Evolutionary conservation across 768 basidiomycete genomes (phyloP).

Genomic region (Roridomyces roridus): DNA sequence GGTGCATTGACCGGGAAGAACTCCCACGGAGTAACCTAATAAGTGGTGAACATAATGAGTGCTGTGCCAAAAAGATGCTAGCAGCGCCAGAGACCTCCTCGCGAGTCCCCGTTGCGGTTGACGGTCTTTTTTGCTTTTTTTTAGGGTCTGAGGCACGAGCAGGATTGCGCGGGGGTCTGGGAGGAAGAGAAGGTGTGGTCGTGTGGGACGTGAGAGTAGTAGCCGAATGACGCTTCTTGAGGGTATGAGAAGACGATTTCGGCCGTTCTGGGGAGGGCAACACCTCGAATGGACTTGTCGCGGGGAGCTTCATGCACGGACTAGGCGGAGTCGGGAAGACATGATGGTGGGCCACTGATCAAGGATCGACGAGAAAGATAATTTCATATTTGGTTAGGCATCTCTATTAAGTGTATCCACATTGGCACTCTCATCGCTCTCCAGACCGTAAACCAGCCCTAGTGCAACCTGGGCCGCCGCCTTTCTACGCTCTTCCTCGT

Average conservation of each 20-base stretch:
- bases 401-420: too few species aligned
- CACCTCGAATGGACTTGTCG: constrained; percentile 15
- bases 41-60: background rate
- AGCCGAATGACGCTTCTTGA: constrained; percentile 40
- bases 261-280: background rate
- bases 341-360: too few species aligned
- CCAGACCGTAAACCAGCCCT: constrained; percentile 74
- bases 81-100: constrained; percentile 36
- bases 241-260: constrained; percentile 10
- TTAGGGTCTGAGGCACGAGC: constrained; percentile 28
- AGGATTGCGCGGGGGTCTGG: constrained; percentile 41
- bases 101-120: constrained; percentile 36
- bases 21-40: constrained; percentile 33
- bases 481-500: constrained; percentile 66
- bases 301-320: constrained; percentile 8
- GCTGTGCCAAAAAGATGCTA: background rate
- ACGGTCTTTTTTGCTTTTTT: constrained; percentile 22
- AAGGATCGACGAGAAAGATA: too few species aligned
- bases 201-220: constrained; percentile 18
- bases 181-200: constrained; percentile 27
- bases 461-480: constrained; percentile 78
- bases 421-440: too few species aligned
- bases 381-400: too few species aligned
- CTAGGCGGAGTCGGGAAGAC: background rate
- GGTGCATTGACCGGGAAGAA: constrained; percentile 29